Evolutionary conservation across 2,329 filamentous ascomycete species (phyloP).

Genomic region (Alternaria solani): DNA sequence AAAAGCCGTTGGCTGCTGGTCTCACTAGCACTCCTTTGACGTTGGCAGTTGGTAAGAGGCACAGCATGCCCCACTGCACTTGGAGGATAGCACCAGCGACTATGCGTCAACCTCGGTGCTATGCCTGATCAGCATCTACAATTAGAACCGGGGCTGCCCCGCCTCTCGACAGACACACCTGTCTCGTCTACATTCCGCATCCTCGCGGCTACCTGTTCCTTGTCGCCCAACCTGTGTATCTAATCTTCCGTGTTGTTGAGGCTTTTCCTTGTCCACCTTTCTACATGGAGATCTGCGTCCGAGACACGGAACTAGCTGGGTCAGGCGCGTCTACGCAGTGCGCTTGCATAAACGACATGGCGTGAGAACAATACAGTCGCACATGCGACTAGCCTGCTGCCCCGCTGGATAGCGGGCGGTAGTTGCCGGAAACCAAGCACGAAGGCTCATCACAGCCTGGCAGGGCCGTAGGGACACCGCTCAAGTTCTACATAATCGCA

Average conservation of each 20-base stretch:
- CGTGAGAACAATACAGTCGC: conserved; percentile 11
- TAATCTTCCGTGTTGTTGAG: conserved; percentile 15
- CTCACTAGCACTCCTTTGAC: conserved; percentile 1
- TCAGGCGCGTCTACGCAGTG: conserved; percentile 11
- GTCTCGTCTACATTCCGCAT: conserved; percentile 7
- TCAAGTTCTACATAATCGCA: neutral
- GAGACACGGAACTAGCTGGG: conserved; percentile 10
- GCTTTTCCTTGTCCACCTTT: conserved; percentile 7
- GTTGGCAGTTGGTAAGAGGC: conserved; percentile 2
- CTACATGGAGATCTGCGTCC: conserved; percentile 14
- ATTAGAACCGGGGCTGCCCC: conserved; percentile 10
- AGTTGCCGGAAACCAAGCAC: conserved; percentile 5
- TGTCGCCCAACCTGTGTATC: neutral
- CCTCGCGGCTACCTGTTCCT: conserved; percentile 1
- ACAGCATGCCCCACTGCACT: conserved; percentile 6
- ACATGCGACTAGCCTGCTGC: conserved; percentile 7
- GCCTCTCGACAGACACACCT: conserved; percentile 2
- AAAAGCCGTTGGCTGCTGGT: neutral
- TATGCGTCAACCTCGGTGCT: conserved; percentile 4
- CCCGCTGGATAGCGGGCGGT: conserved; percentile 11
- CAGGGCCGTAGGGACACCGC: neutral
- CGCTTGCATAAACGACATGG: conserved; percentile 8
- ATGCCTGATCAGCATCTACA: conserved; percentile 4
- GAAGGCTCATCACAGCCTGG: neutral
- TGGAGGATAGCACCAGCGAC: neutral